These are phyloP conservation scores for Chamaecyparis obtusa DNA, from an alignment of 75 land plant genomes.

Conservation along the genomic window DNA sequence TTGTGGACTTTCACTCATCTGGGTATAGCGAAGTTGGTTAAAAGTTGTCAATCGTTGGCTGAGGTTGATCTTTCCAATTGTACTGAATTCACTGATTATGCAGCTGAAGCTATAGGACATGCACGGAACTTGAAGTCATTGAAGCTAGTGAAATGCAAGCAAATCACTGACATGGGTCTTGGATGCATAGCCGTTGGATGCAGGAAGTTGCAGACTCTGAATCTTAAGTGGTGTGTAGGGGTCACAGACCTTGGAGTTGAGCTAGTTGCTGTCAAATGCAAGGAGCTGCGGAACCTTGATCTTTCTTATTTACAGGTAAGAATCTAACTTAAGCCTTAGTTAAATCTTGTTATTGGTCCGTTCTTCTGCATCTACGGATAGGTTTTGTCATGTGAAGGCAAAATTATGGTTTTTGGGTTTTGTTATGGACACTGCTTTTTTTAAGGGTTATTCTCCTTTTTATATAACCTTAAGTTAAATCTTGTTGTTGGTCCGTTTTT, in stretches of 20 bases:
- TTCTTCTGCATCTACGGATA: not conserved
- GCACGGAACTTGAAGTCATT: constrained; percentile 33
- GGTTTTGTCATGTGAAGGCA: too few species aligned
- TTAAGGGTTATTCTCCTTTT: too few species aligned
- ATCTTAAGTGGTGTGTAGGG: constrained; percentile 66
- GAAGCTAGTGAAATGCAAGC: constrained; percentile 51
- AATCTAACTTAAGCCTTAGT: not conserved
- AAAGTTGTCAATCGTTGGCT: too few species aligned
- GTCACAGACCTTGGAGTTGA: constrained; percentile 62
- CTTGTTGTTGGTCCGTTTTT: not conserved
- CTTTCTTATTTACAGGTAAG: not conserved
- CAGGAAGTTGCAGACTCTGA: constrained; percentile 31
- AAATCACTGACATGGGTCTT: constrained; percentile 40
- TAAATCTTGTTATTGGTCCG: not conserved
- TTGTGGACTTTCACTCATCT: too few species aligned
- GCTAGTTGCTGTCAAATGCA: constrained; percentile 51
- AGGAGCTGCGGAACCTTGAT: constrained; percentile 39
- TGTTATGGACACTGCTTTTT: too few species aligned
- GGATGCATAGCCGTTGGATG: constrained; percentile 21
- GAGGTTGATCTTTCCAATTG: too few species aligned
- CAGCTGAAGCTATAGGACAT: too few species aligned
- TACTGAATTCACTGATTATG: too few species aligned
- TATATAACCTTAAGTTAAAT: not conserved
- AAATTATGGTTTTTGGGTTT: too few species aligned
- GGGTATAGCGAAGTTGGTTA: too few species aligned